A percentile compares a stretch with the other conserved stretches of the same genome.
Conservation (phyloP, 148 eudicot species). For the Chenopodium berlandieri region DNA sequence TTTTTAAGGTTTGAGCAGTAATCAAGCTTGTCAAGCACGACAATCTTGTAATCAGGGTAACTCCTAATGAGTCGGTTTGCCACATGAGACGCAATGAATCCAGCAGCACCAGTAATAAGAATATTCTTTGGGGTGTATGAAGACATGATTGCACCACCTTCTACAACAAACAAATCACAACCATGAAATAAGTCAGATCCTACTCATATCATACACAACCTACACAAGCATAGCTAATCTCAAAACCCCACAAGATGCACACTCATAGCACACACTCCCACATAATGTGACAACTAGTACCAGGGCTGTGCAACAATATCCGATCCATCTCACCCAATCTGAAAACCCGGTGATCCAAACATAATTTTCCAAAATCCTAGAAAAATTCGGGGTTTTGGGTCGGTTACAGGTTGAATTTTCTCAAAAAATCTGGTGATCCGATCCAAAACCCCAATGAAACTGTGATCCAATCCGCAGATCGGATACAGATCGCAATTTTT, state of each 20-base stretch:
- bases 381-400: no score
- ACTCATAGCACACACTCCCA: background rate
- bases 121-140: slow-evolving; percentile 67
- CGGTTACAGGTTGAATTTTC: no score
- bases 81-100: slow-evolving; percentile 81
- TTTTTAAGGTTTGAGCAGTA: slow-evolving; percentile 72
- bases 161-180: slow-evolving; percentile 16
- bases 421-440: no score
- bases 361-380: no score
- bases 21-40: slow-evolving; percentile 80
- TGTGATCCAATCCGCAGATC: no score
- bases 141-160: slow-evolving; percentile 38
- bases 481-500: no score
- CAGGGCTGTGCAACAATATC: no score
- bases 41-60: slow-evolving; percentile 66
- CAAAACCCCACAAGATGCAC: background rate
- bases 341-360: no score
- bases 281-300: no score
- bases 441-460: no score
- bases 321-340: no score
- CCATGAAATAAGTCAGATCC: slow-evolving; percentile 25
- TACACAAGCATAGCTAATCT: background rate
- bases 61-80: slow-evolving; percentile 61
- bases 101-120: slow-evolving; percentile 82
- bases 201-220: background rate